phyloP scores from a whole-genome alignment of 768 basidiomycete genomes.

The Auricularia auricula-judae region DNA sequence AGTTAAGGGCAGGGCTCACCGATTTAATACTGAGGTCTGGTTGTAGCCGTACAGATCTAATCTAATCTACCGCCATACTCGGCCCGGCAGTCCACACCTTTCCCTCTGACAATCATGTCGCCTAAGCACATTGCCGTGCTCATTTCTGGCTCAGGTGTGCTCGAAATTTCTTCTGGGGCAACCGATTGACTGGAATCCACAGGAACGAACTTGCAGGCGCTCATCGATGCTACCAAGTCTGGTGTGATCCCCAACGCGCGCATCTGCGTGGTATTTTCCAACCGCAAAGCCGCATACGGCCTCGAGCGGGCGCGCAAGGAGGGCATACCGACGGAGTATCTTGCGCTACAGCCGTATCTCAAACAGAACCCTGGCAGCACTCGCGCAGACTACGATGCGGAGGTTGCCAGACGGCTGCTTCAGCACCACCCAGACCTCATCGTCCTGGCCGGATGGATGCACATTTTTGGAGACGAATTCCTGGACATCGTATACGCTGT shows the following conservation, averaged over 20 bases:
- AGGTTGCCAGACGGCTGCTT: conserved; percentile 61
- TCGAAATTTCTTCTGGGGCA: neutral
- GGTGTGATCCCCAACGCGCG: conserved; percentile 56
- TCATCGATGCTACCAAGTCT: conserved; percentile 79
- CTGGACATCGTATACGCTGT: conserved; percentile 43
- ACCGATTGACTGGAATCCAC: conserved; percentile 1
- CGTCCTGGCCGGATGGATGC: conserved; percentile 99
- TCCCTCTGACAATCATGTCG: neutral
- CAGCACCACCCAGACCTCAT: conserved; percentile 65
- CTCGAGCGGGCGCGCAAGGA: conserved; percentile 66
- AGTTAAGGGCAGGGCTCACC: no score
- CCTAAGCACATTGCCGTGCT: conserved; percentile 39
- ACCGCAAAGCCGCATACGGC: conserved; percentile 84
- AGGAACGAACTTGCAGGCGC: conserved; percentile 95
- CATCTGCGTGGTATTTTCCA: conserved; percentile 81
- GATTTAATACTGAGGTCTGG: no score
- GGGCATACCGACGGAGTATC: conserved; percentile 66
- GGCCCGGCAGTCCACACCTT: neutral
- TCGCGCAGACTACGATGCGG: conserved; percentile 74
- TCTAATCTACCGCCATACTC: neutral
- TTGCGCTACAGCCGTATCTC: conserved; percentile 76
- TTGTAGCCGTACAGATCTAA: no score
- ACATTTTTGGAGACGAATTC: conserved; percentile 78
- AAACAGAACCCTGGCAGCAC: conserved; percentile 60
- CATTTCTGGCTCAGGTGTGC: conserved; percentile 54